Base-by-base conservation (phyloP, 2,329 filamentous ascomycete species). In the Diaporthe longicolla region DNA sequence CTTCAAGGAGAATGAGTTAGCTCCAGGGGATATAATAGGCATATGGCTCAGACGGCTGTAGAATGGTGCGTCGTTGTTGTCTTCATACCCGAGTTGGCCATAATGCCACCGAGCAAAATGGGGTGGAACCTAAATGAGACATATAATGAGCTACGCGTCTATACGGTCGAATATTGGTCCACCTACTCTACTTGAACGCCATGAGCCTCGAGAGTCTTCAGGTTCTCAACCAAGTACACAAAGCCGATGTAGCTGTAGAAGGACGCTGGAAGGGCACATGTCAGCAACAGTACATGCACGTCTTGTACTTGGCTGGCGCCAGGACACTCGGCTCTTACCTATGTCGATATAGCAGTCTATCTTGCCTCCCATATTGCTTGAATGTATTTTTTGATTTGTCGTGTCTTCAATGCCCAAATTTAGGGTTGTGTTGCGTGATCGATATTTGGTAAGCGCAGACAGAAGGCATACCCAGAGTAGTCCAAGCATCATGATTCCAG, bases 271-370 rank as follows among this genome's bases (percentile, higher is more conserved):
- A 26, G 48, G 15, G 40, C 40, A 43, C 40, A 43, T 9, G 21
- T 61, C n/a, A 48, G 54, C 65, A 55, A 71, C 54, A 24, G n/a
- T 19, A 17, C 1, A 19, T 24, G 35, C 61, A 7, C 13, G n/a
- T 48, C 10, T 32, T 48, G 40, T 6, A 11, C 7, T 29, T 9
- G 58, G 15, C 21, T 13, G 58, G 15, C 17, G 4, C 21, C 19
- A 8, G 29, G 32, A 26, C 3, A n/a, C 6, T 17, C 26, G 26
- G 78, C 86, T 75, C 83, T 68, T 40, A 93, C 92, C 89, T 79
- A 92, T 88, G 82, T 94, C 92, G 72, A 94, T 76, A 79, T 93
- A 94, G 66, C 87, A 88, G 76, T 92, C 90, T 77, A 94, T 93
- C 72, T 88, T 88, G 71, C 88, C 87, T 26, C 85, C 85, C 91